Evolutionary conservation across 2,329 filamentous ascomycete genomes (phyloP), one percentile per base, ranked within the genome.

Genomic region (Sporothrix brasiliensis): DNA sequence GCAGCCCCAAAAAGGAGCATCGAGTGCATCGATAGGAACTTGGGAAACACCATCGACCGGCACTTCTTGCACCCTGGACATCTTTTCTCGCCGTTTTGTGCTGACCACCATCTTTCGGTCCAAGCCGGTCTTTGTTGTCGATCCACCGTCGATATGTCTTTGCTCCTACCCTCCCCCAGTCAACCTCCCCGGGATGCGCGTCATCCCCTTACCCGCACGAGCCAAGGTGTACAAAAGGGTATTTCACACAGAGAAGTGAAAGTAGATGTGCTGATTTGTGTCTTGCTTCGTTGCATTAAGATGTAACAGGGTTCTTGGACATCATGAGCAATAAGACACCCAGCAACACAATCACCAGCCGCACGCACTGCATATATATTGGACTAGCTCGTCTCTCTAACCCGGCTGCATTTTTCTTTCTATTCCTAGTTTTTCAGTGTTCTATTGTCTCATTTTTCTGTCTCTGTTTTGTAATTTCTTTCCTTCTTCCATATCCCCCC

Each of bases 291-390:
- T 41, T 47, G 19, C 39, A 30, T 47, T n/a, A 10, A 1, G n/a
- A n/a, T n/a, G 39, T 10, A 10, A 14, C 24, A 24, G 11, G 39
- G 10, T 63, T 39, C 21, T 39, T 39, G 39, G 39, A 1, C n/a
- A n/a, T 24, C 27, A 19, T 7, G 16, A 39, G 14, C 53, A 56
- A 10, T 14, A 44, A 44, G 11, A 27, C 52, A 21, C 30, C 54
- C 30, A 60, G 54, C 44, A 44, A 9, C 41, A 14, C 6, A 34
- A 34, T 34, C 41, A 44, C 41, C 13, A 67, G 63, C 63, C 63
- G 63, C 63, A 67, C 14, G 7, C 63, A 24, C 63, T 39, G 47
- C 63, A 67, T 67, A 67, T 67, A 67, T 67, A 53, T 53, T 67
- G 9, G 16, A 13, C 30, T 30, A 39, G n/a, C 7, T 10, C 27